Base-by-base conservation (phyloP, 1,284 basidiomycete genomes). In the Marasmius fiardii region DNA sequence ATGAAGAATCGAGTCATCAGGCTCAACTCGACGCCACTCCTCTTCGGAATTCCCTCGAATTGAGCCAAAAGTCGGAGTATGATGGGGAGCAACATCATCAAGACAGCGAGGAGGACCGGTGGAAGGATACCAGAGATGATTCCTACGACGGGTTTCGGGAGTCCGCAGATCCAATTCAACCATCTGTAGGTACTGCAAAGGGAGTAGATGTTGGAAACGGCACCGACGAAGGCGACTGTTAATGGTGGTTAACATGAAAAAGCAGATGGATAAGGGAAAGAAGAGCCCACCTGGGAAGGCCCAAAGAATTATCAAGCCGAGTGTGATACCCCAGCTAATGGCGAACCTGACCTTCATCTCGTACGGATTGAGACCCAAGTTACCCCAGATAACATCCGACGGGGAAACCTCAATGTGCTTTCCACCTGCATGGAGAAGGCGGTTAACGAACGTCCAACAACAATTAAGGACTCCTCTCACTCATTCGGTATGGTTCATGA, bases 81-180 rank as follows among this genome's bases (percentile, higher is more conserved):
- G 63, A 95, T 92, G 1, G 95, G 95, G 11, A 98, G 77, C 1
- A 98, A 78, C 83, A 93, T 86, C 85, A 96, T 95, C 52, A 98
- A 80, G 24, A 98, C 51, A 0, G 94, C 91, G 44, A 98, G 84
- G 41, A 93, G 67, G 7, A 91, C 87, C 0, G 94, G 84, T 3
- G 96, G 94, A 1, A 97, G 75, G 56, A 97, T 85, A 82, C 93
- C 94, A 23, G 73, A 84, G 62, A 99, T 90, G 68, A 98, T 93
- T 63, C 93, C 94, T 43, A 90, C 73, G 26, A 90, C 79, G 14
- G 77, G 61, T 0, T 49, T 12, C 0, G 90, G 90, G 1, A 95
- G 74, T 0, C 61, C 72, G 72, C 89, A 90, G 45, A 98, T 76
- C 95, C 95, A 98, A 0, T 80, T 76, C 3, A 98, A 78, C 86